Base-by-base conservation (phyloP, 2,329 filamentous ascomycete genomes). In the Sphaerulina populicola region DNA sequence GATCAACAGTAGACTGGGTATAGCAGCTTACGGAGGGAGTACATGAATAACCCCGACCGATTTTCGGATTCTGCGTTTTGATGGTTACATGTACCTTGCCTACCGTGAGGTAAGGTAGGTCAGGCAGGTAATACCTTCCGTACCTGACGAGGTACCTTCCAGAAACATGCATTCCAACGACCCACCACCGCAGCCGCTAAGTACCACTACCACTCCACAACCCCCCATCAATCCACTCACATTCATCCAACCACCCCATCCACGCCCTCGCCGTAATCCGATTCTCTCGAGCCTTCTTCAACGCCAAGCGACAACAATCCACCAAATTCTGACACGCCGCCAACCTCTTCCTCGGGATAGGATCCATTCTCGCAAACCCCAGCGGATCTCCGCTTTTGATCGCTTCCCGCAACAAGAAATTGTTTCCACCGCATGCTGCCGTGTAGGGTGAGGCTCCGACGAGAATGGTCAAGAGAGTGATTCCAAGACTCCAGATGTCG, bases 401-500 rank as follows among this genome's bases (percentile, higher is more conserved):
- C 51, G 72, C 70, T 48, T 74, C 72, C 2, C 72, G 57, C 44
- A 71, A 61, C 54, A 69, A 66, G 48, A 71, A 73, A 14, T 67
- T 59, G 52, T 74, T 75, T 6, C 56, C 56, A 4, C 60, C 64
- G 45, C 61, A 60, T 31, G 70, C 66, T 11, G 64, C 66, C 4
- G 67, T 60, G 47, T 70, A 75, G 0, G 73, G 73, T 38, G 66
- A 69, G 4, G 59, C 58, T 9, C 73, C 72, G 6, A 71, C 62
- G n/a, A 73, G 59, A 4, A 72, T 47, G n/a, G 63, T 64, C 4
- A 75, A 61, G 8, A 76, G 61, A 1, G 72, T 72, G 30, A 75
- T 68, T 18, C 69, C 72, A 6, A 75, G 64, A 37, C 68, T 67
- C 67, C 72, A 75, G 15, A 73, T 63, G 49, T 76, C 73, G 2